phyloP scores from a whole-genome alignment of 495 filamentous ascomycete species.

The Penicilliopsis zonata region DNA sequence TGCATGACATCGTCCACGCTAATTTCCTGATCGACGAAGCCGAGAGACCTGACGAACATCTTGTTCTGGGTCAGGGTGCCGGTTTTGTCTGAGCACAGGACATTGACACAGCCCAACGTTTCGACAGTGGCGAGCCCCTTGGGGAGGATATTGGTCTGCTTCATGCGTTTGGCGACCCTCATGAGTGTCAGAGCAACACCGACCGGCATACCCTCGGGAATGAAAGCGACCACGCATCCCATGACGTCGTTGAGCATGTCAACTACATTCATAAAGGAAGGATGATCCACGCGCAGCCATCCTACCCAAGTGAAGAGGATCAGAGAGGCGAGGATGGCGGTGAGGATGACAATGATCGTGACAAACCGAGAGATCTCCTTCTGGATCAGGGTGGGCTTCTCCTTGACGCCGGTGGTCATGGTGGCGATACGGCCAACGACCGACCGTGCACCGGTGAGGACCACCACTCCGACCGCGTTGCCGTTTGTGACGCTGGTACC shows the following conservation, averaged over 20 bases:
- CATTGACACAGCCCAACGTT: constrained; percentile 56
- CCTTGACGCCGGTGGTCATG: constrained; percentile 51
- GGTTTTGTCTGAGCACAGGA: constrained; percentile 64
- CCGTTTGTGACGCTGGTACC: constrained; percentile 59
- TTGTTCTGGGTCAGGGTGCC: constrained; percentile 52
- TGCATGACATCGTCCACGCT: constrained; percentile 12
- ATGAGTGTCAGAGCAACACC: constrained; percentile 49
- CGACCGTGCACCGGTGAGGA: constrained; percentile 45
- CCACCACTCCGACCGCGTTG: constrained; percentile 49
- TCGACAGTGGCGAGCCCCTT: constrained; percentile 63
- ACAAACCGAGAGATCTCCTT: constrained; percentile 59
- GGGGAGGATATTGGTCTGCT: constrained; percentile 50
- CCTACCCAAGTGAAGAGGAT: constrained; percentile 48
- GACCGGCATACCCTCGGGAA: constrained; percentile 61
- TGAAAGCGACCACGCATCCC: constrained; percentile 58
- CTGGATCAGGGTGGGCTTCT: constrained; percentile 51
- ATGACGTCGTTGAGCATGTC: constrained; percentile 56
- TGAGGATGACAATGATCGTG: constrained; percentile 43
- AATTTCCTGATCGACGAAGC: constrained; percentile 21
- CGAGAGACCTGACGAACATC: constrained; percentile 33
- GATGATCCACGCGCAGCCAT: constrained; percentile 48
- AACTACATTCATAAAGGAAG: constrained; percentile 54
- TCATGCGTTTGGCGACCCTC: constrained; percentile 53
- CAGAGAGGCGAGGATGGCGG: constrained; percentile 40
- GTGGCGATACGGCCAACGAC: constrained; percentile 62